Base-by-base conservation (phyloP, 768 basidiomycete species). In the Russula virescens region DNA sequence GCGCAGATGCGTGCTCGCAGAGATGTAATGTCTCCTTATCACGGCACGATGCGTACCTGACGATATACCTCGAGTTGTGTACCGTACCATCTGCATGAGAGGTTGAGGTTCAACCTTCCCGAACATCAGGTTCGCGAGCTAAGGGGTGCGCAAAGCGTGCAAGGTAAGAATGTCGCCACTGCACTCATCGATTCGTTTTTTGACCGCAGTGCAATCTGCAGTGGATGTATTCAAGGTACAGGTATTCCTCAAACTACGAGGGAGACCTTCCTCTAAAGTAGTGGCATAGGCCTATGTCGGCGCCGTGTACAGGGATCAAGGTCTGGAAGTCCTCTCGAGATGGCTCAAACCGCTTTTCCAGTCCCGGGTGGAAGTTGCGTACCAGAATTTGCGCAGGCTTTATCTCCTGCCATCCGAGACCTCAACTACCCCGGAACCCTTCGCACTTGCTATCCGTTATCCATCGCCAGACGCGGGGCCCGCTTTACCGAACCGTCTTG, bases 191-290 rank as follows among this genome's bases (percentile, higher is more conserved):
- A 21, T 10, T 16, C 38, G n/a, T 3, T 5, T 42, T 49, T 50
- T 5, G 51, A 40, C 2, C 19, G 14, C 42, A 18, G 5, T 34
- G 45, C 21, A 9, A 9, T n/a, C 16, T 7, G 19, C 52, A 64
- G 63, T 50, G 58, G 47, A 35, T 55, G 58, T 64, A 19, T 64
- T 64, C 31, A 64, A 64, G 58, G 63, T 64, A 55, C 31, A 16
- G 5, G 8, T 9, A 14, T 50, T 26, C 35, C 16, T 48, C n/a
- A 11, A 31, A 23, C 40, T 19, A 18, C 42, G 3, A n/a, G 11
- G 42, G 51, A 0, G 51, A 34, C 28, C 21, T 31, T 54, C 46
- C 13, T 52, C 56, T 53, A 10, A 63, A 25, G 21, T 3, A 13
- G 1, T 40, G 19, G 42, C 13, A n/a, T n/a, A 64, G 63, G 63